Base-by-base conservation (phyloP, 75 land plant genomes). In the Azolla pinnata region DNA sequence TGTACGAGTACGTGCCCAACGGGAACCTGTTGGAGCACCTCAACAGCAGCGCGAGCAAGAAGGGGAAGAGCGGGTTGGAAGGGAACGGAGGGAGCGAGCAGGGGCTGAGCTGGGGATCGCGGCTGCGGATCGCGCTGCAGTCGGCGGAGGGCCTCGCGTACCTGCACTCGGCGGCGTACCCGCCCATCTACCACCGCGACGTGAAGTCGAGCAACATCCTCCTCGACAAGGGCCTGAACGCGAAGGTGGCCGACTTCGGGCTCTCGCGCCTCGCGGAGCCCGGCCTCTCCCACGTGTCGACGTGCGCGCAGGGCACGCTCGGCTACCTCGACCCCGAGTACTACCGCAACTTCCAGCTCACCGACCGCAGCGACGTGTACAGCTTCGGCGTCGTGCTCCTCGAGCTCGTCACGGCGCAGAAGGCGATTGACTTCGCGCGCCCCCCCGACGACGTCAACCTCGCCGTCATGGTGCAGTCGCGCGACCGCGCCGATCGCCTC, bases 241-340 rank as follows among this genome's bases (percentile, higher is more conserved):
- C 78, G 1, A 73, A 72, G 55, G 68, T 78, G 17, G 59, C 71
- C 9, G 76, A 78, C 44, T 78, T 78, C 44, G 80, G 80, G 26
- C 60, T 63, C 2, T 78, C 76, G 12, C 66, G 71, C 44, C 55
- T 74, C 46, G 78, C 72, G 25, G 27, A 20, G 19, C 46, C 71
- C 2, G 78, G 75, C 24, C 46, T 70, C n/a, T 56, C 70, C 0
- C 84, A 81, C 23, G 60, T 78, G 1, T 72, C 81, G 14, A 78
- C 84, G 0, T 67, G 74, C 29, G 77, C 70, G 8, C 80, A 81
- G 53, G 90, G 91, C 0, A 87, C 84, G 0, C 54, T 69, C 0
- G 87, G 87, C 0, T 87, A 87, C 47, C 61, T 81, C 2, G 90
- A 79, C 54, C 86, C 86, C 1, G 80, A 82, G 25, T 85, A 85